Conservation (phyloP, 2,329 filamentous ascomycete species). For the Verticillium klebahnii region DNA sequence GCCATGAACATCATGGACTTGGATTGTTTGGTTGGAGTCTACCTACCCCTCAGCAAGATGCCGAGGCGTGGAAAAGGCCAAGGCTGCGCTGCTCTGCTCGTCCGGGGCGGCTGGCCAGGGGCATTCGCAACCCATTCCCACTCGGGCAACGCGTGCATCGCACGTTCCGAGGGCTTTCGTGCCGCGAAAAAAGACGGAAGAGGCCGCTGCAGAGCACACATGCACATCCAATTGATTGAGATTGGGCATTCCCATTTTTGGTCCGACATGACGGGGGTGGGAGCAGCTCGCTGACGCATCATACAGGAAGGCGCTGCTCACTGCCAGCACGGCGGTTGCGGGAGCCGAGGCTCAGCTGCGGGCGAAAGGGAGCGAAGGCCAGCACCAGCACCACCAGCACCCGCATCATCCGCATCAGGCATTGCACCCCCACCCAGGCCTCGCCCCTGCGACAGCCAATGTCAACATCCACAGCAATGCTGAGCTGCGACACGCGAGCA, state of each 20-base stretch:
- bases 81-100: neutral
- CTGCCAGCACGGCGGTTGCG: constrained; percentile 27
- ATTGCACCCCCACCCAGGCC: constrained; percentile 12
- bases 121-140: neutral
- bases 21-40: neutral
- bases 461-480: constrained; percentile 30
- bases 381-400: neutral
- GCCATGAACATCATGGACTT: neutral
- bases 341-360: constrained; percentile 41
- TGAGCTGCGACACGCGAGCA: constrained; percentile 32
- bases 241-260: neutral
- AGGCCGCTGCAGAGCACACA: neutral
- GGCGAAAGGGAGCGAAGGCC: constrained; percentile 27
- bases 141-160: neutral
- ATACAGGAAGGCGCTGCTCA: constrained; percentile 38
- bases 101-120: neutral
- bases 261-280: neutral
- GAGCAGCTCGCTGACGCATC: neutral
- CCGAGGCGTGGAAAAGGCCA: neutral
- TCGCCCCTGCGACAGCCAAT: neutral
- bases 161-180: neutral
- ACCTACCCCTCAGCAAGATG: neutral
- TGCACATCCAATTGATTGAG: neutral
- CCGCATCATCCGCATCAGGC: constrained; percentile 22
- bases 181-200: neutral